These are phyloP conservation scores for Elongisporangium undulatum DNA, from an alignment of 352 stramenopile genomes.

Conservation along the genomic window DNA sequence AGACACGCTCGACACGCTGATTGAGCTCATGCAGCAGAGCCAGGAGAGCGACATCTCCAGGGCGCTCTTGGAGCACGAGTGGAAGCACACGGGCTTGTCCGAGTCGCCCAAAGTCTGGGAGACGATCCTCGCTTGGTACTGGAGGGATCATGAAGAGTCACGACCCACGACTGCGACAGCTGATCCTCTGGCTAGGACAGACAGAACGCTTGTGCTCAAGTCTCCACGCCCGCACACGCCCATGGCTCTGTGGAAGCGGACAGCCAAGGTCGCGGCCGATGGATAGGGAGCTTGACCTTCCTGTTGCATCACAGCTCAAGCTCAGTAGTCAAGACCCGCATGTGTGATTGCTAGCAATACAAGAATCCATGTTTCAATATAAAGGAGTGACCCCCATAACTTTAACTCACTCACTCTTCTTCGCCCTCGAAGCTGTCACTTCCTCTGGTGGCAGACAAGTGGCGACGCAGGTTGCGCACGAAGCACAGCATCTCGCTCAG, in stretches of 20 bases:
- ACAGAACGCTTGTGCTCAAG: background rate
- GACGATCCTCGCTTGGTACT: constrained; percentile 55
- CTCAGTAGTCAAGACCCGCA: no score
- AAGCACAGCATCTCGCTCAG: constrained; percentile 78
- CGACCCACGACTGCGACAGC: constrained; percentile 1
- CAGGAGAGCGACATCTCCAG: constrained; percentile 19
- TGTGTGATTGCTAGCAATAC: background rate
- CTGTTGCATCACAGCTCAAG: no score
- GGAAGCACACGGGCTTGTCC: constrained; percentile 17
- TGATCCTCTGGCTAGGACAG: constrained; percentile 8
- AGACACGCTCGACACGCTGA: constrained; percentile 52
- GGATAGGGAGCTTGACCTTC: background rate
- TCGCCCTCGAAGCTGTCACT: constrained; percentile 22
- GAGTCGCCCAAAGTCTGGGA: constrained; percentile 24
- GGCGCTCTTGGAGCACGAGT: constrained; percentile 31
- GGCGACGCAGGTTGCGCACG: constrained; percentile 70
- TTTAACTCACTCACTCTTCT: constrained; percentile 11
- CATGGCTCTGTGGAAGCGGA: background rate
- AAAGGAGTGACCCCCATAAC: constrained; percentile 5
- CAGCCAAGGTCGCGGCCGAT: background rate
- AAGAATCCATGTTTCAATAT: background rate
- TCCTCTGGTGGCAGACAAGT: constrained; percentile 49
- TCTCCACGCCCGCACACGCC: background rate
- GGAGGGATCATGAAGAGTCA: constrained; percentile 17
- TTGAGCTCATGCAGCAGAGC: constrained; percentile 38